phyloP scores from a whole-genome alignment of 305 asterid species.

The Rubia occidens region DNA sequence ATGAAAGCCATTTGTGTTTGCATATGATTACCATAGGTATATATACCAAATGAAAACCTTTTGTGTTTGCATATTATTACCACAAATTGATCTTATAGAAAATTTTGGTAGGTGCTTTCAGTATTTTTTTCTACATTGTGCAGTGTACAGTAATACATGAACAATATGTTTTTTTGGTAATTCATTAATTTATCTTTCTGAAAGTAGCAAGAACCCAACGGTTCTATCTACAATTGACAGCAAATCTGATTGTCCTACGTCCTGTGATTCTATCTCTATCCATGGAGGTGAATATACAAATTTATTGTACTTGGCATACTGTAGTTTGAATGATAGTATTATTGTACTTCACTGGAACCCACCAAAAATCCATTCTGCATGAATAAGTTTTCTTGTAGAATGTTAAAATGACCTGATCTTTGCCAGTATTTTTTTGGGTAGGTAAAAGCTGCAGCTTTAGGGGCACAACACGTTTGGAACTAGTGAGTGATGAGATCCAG shows the following conservation, averaged over 20 bases:
- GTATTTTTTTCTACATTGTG: not conserved
- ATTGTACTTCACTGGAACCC: not conserved
- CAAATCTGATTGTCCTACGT: not conserved
- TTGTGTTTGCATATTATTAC: not conserved
- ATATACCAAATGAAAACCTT: not conserved
- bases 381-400: not conserved
- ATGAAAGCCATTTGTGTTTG: not conserved
- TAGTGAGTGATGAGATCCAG: constrained; percentile 42
- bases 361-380: not conserved
- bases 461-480: constrained; percentile 70
- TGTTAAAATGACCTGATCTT: not conserved
- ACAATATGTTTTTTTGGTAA: not conserved
- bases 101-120: not conserved
- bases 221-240: not conserved
- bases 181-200: not conserved
- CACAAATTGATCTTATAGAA: not conserved
- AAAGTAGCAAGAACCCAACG: not conserved
- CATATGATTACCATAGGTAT: not conserved
- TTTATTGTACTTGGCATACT: not conserved
- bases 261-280: not conserved
- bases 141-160: not conserved
- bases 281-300: not conserved
- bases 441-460: constrained; percentile 49
- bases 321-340: not conserved
- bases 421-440: not conserved